Base-by-base conservation (phyloP, 176 grass and related monocot species). In the Avena eriantha region DNA sequence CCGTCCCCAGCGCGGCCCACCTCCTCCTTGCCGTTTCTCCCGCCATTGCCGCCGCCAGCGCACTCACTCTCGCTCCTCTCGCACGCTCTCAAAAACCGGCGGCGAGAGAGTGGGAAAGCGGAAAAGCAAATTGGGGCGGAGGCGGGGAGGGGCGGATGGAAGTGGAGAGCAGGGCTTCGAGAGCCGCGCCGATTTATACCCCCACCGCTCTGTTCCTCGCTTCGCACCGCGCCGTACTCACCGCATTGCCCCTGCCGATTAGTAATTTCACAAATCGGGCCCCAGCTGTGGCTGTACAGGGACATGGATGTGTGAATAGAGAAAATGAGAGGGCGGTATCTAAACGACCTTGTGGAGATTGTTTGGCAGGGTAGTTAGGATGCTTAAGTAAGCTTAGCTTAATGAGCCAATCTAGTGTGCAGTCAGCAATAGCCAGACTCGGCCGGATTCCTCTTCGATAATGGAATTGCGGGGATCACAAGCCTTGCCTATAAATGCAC, bases 121-220 rank as follows among this genome's bases (percentile, higher is more conserved):
- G 45, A 35, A 8, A 50, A 58, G 55, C 63, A 55, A 54, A 6
- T 73, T 56, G 23, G 56, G 23, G n/a, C 78, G 5, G 22, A 69
- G 33, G 61, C 19, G 65, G 33, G 29, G 34, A 54, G 69, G 39
- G 59, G 14, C 10, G 86, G 24, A 22, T 57, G 39, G 79, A 45
- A 67, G 80, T 15, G 33, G 12, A 68, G 82, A 23, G 0, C 60
- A 36, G 67, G 75, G 86, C 86, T 84, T 76, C n/a, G 88, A 54
- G 82, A 17, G 22, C 29, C 81, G 83, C 88, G 88, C 85, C 79
- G 13, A 60, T 93, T 93, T 95, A 93, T 95, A 95, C 35, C 48
- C 5, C 35, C 47, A 17, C 75, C 3, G 23, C 33, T 24, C 64
- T 14, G 59, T 46, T 70, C 50, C 47, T 11, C 22, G 56, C 84